A percentile compares a stretch with the other conserved stretches of the same genome.
phyloP scores from a whole-genome alignment of 202 grass and related monocot genomes.

The Panicum virgatum region DNA sequence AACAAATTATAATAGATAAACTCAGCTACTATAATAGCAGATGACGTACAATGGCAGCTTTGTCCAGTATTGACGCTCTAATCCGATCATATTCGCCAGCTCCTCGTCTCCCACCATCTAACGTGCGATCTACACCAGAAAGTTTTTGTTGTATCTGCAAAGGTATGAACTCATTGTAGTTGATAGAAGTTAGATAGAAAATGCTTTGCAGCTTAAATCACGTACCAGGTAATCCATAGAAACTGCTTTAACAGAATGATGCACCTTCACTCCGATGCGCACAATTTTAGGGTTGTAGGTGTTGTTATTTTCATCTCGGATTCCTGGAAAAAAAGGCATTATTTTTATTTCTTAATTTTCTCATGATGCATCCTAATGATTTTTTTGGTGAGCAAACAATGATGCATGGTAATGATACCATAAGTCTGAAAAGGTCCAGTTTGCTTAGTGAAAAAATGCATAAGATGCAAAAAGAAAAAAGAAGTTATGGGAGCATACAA shows the following conservation, averaged over 20 bases:
- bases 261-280: conserved; percentile 83
- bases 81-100: conserved; percentile 73
- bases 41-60: conserved; percentile 83
- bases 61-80: conserved; percentile 76
- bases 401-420: not conserved
- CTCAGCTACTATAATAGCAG: not conserved
- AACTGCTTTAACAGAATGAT: conserved; percentile 94
- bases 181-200: conserved; percentile 31
- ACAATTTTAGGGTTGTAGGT: conserved; percentile 96
- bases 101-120: conserved; percentile 58
- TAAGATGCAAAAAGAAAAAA: conserved; percentile 7
- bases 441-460: not conserved
- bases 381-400: not conserved
- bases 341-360: conserved; percentile 23
- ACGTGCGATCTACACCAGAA: conserved; percentile 58
- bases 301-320: conserved; percentile 89
- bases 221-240: conserved; percentile 96
- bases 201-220: conserved; percentile 31
- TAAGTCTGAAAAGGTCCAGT: not conserved
- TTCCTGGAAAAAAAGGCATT: conserved; percentile 56
- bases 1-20: conserved; percentile 26
- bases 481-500: not conserved
- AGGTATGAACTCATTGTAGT: conserved; percentile 36
- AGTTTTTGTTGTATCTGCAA: conserved; percentile 86
- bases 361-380: not conserved